Conservation (phyloP, 768 basidiomycete species). For the Tricholoma saponaceum region DNA sequence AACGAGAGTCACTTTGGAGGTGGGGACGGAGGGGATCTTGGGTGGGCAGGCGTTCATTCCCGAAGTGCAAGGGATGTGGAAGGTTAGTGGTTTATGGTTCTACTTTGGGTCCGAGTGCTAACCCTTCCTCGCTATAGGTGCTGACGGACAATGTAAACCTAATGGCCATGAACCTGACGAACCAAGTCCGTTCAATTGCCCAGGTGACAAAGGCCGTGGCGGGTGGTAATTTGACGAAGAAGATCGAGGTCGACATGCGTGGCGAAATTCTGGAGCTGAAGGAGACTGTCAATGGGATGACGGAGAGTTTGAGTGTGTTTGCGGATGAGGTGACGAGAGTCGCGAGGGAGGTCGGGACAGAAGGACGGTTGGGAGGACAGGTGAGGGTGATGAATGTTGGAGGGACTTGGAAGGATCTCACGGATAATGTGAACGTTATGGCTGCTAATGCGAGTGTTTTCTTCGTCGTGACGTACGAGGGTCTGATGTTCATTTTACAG, state of each 20-base stretch:
- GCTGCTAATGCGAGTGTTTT: conserved; percentile 68
- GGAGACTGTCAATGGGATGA: conserved; percentile 96
- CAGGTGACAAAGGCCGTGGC: conserved; percentile 96
- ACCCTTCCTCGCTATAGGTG: conserved; percentile 23
- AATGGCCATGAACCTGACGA: conserved; percentile 88
- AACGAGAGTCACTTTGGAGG: conserved; percentile 89
- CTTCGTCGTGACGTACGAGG: background rate
- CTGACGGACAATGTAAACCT: conserved; percentile 81
- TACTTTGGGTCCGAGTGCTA: background rate
- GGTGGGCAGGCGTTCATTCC: conserved; percentile 73
- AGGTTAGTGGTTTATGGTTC: conserved; percentile 31
- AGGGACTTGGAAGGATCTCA: conserved; percentile 96
- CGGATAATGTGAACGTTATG: conserved; percentile 96
- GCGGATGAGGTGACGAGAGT: conserved; percentile 81
- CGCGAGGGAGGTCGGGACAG: too few species aligned
- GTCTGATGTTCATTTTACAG: conserved; percentile 30
- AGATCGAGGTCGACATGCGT: conserved; percentile 82
- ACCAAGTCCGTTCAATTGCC: conserved; percentile 83
- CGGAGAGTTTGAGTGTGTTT: conserved; percentile 78
- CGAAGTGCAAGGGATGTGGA: conserved; percentile 95
- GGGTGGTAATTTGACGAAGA: conserved; percentile 68
- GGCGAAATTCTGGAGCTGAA: conserved; percentile 91
- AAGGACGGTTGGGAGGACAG: conserved; percentile 92
- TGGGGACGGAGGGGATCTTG: conserved; percentile 88
- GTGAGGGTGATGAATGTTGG: conserved; percentile 92